Conservation (phyloP, 2,329 filamentous ascomycete species). For the Sporothrix pallida region DNA sequence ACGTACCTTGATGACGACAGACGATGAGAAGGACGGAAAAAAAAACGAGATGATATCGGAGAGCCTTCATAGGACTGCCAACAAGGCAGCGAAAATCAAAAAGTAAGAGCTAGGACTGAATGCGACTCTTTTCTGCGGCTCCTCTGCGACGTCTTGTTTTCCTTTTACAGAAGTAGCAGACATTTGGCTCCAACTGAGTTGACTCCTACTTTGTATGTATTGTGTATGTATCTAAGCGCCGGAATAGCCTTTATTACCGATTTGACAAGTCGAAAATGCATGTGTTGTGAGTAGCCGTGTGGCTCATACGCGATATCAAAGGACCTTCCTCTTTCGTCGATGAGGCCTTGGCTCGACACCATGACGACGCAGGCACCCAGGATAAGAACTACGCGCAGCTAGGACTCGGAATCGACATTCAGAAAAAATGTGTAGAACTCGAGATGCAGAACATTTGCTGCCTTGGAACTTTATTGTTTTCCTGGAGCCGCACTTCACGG, state of each 20-base stretch:
- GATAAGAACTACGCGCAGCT: not conserved
- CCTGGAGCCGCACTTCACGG: not conserved
- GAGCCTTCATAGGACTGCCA: not conserved
- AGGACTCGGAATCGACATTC: not conserved
- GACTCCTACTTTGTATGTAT: not conserved
- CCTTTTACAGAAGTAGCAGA: not conserved
- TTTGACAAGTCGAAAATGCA: not conserved
- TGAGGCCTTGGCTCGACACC: not conserved
- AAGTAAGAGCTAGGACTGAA: not conserved
- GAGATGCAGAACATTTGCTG: not conserved
- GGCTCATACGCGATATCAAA: not conserved
- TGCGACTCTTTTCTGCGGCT: not conserved
- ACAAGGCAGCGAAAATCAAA: not conserved
- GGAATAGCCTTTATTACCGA: not conserved
- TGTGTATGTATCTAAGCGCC: not conserved
- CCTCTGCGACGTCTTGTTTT: not conserved
- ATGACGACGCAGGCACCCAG: not conserved
- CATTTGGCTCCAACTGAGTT: too few relatives aligned
- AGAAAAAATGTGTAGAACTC: not conserved
- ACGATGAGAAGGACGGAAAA: not conserved
- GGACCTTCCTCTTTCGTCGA: slow-evolving; percentile 21
- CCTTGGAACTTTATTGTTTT: not conserved
- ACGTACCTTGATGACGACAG: not conserved
- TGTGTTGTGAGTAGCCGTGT: not conserved
- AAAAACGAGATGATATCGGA: not conserved